phyloP scores from a whole-genome alignment of 2,329 filamentous ascomycete species.

The Tolypocladium nubicola region DNA sequence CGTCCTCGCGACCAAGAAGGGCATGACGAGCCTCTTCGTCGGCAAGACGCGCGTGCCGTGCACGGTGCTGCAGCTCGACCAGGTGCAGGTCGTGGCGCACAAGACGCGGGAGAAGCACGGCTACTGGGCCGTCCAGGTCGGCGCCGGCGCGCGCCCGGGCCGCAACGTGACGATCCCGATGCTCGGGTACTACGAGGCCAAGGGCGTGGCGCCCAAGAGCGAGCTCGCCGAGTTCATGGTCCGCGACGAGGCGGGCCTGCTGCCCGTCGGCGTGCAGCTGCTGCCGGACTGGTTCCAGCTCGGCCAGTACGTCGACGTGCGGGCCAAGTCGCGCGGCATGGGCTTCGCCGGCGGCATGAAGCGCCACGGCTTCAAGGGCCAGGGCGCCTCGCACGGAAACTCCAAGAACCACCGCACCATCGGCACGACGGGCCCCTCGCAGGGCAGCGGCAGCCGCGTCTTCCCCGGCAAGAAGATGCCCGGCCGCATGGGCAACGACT shows the following conservation, averaged over 20 bases:
- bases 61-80: slow-evolving; percentile 88
- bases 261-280: slow-evolving; percentile 65
- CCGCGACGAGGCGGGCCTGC: slow-evolving; percentile 57
- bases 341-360: slow-evolving; percentile 99
- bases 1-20: slow-evolving; percentile 80
- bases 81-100: slow-evolving; percentile 78
- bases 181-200: slow-evolving; percentile 78
- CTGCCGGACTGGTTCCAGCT: slow-evolving; percentile 83
- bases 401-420: slow-evolving; percentile 88
- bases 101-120: slow-evolving; percentile 75
- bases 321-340: slow-evolving; percentile 71
- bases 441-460: slow-evolving; percentile 87
- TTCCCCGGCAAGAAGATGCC: slow-evolving; percentile 97
- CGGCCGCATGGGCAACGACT: slow-evolving; percentile 85
- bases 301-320: slow-evolving; percentile 84
- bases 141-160: slow-evolving; percentile 62
- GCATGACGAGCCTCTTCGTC: slow-evolving; percentile 89
- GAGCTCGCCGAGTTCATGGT: slow-evolving; percentile 84
- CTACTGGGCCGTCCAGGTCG: slow-evolving; percentile 91
- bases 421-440: slow-evolving; percentile 79
- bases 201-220: slow-evolving; percentile 74
- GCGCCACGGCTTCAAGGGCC: slow-evolving; percentile 78
- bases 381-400: slow-evolving; percentile 89
- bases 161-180: slow-evolving; percentile 71
- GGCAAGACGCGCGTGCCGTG: slow-evolving; percentile 69